phyloP scores from a whole-genome alignment of 306 rosid genomes.

The Malus orientalis region DNA sequence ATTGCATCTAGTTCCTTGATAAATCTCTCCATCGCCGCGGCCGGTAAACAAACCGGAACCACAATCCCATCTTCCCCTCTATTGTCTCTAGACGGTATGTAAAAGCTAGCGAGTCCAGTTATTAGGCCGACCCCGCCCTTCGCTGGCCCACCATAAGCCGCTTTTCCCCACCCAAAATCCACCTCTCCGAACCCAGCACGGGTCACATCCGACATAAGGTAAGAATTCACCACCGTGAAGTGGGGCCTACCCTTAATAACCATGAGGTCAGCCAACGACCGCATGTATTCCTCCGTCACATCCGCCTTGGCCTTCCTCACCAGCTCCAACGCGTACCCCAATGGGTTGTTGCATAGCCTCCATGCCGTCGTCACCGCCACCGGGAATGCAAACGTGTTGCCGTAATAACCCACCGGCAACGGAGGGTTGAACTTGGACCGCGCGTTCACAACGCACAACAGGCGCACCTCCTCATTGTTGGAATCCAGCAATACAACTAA shows the following conservation, averaged over 20 bases:
- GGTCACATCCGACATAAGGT: conserved; percentile 43
- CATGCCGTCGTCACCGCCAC: conserved; percentile 37
- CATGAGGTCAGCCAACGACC: conserved; percentile 46
- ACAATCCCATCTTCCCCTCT: conserved; percentile 36
- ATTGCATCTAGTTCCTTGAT: conserved; percentile 11
- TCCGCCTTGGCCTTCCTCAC: conserved; percentile 39
- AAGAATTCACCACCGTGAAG: conserved; percentile 30
- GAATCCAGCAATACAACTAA: too few relatives aligned
- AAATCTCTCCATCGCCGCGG: conserved; percentile 45
- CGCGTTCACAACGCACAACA: conserved; percentile 30
- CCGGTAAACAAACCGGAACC: conserved; percentile 41
- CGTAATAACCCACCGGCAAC: conserved; percentile 47
- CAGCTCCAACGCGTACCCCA: conserved; percentile 45
- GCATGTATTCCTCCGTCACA: conserved; percentile 47
- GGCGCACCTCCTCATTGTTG: conserved; percentile 56
- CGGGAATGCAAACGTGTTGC: conserved; percentile 37
- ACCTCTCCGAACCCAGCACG: conserved; percentile 38
- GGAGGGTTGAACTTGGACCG: conserved; percentile 42
- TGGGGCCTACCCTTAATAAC: conserved; percentile 33
- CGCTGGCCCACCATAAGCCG: conserved; percentile 46
- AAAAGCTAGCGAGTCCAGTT: conserved; percentile 20
- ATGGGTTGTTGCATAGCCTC: conserved; percentile 27
- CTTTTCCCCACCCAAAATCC: conserved; percentile 58
- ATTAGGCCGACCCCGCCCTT: conserved; percentile 17
- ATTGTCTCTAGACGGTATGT: conserved; percentile 20